Evolutionary conservation across 75 land plant species (phyloP).

Genomic region (Sequoia sempervirens): DNA sequence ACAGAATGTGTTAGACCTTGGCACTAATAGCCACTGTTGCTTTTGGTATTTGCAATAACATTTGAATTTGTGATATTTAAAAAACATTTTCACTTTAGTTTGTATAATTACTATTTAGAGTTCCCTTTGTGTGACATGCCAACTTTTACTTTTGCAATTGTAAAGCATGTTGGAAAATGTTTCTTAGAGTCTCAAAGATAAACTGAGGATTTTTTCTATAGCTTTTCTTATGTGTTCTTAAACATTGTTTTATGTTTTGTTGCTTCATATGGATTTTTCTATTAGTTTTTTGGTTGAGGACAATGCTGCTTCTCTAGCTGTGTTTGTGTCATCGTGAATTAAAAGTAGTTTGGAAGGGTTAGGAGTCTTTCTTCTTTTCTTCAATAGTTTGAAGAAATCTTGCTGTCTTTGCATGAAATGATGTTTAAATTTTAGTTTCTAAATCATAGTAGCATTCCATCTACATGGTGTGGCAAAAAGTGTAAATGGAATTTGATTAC

Average conservation of each 20-base stretch:
- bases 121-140: background rate
- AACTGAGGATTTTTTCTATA: background rate
- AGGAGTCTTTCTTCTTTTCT: background rate
- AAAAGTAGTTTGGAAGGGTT: background rate
- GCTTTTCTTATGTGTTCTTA: background rate
- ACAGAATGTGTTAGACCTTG: background rate
- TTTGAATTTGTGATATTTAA: background rate
- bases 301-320: background rate
- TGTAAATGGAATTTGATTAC: no score
- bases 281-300: background rate
- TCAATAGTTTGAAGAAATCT: background rate
- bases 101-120: background rate
- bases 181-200: background rate
- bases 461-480: no score
- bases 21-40: background rate
- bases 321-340: background rate
- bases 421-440: background rate
- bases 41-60: background rate
- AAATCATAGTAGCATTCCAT: no score
- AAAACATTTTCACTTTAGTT: background rate
- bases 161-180: background rate
- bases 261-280: background rate
- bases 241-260: background rate
- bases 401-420: background rate
- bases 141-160: conserved; percentile 24